Evolutionary conservation across 768 basidiomycete species (phyloP).

Genomic region (Tylopilus cervinicoccineus): DNA sequence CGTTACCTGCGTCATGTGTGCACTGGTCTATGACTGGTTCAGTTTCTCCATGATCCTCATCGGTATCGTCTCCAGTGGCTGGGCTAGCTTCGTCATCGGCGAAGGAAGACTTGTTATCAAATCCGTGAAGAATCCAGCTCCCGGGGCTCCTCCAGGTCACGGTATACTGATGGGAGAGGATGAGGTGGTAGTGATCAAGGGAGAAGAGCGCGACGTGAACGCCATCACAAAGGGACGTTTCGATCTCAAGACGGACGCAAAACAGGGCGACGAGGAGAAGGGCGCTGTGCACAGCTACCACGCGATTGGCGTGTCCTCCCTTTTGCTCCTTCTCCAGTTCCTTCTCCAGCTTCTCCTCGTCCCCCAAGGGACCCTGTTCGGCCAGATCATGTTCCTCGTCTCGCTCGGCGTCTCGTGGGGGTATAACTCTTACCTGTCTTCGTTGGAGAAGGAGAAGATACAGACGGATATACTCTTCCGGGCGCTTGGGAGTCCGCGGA

Average conservation of each 20-base stretch:
- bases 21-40: slow-evolving; percentile 25
- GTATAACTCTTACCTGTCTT: slow-evolving; percentile 32
- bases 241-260: slow-evolving; percentile 11
- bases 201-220: slow-evolving; percentile 25
- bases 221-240: slow-evolving; percentile 30
- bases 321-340: slow-evolving; percentile 30
- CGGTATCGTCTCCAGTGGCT: slow-evolving; percentile 32
- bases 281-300: background rate
- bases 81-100: slow-evolving; percentile 24
- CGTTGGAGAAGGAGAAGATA: slow-evolving; percentile 33
- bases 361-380: slow-evolving; percentile 32
- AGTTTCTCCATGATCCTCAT: slow-evolving; percentile 29
- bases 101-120: slow-evolving; percentile 17
- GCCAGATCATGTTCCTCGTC: slow-evolving; percentile 32
- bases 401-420: slow-evolving; percentile 32
- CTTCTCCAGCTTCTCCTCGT: slow-evolving; percentile 32
- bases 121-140: slow-evolving; percentile 12
- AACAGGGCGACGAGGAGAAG: background rate
- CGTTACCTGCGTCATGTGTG: slow-evolving; percentile 22
- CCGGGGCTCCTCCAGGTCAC: slow-evolving; percentile 25
- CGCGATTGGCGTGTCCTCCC: slow-evolving; percentile 23
- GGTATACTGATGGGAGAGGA: slow-evolving; percentile 20
- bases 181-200: slow-evolving; percentile 27
- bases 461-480: slow-evolving; percentile 16
- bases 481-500: slow-evolving; percentile 5